Evolutionary conservation across 2,329 filamentous ascomycete species (phyloP), one percentile per base, ranked within the genome.

Genomic region (Torrubiellomyces zombiae): DNA sequence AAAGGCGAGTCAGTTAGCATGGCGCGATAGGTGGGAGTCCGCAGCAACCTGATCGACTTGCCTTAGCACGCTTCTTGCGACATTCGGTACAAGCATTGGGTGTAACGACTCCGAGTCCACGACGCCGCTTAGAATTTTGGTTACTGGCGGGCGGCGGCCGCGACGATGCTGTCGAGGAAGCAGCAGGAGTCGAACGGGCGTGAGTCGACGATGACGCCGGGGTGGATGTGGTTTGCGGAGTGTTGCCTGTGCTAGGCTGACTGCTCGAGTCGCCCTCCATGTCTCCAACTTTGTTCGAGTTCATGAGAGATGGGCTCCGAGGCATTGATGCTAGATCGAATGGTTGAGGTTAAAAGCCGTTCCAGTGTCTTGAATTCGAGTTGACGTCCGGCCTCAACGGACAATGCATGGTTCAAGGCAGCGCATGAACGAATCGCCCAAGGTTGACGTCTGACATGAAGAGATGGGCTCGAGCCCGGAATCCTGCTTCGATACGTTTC

Each of bases 11-110:
- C 9, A 14, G 21, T 9, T 8, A 3, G 15, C 16, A 20, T 14
- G 9, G 12, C 20, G 14, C 21, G 7, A 16, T 23, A 17, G 23
- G 19, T 13, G 6, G 11, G 14, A 13, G 14, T 3, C 21, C 21
- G 9, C 21, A 15, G 9, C 8, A 13, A 9, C 11, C 21, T 9
- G n/a, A 15, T 14, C 17, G n/a, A 24, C 25, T 17, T 48, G 67
- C 64, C 57, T 70, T 70, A 36, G 66, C 64, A 29, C 66, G 63
- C 45, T 69, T 70, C 48, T 69, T 70, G 27, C 65, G 59, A 37
- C 66, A 70, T 39, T 70, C 66, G 11, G 61, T 69, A 40, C 66
- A 70, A 14, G 66, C 66, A 44, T 69, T 70, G 20, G 63, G 61
- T 4, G 66, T 70, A 9, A 70, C 63, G 2, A 68, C 47, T 11